Percentiles rank a stretch among this genome's conserved stretches.
phyloP scores from a whole-genome alignment of 164 flowering plant species.

The Sedum album region DNA sequence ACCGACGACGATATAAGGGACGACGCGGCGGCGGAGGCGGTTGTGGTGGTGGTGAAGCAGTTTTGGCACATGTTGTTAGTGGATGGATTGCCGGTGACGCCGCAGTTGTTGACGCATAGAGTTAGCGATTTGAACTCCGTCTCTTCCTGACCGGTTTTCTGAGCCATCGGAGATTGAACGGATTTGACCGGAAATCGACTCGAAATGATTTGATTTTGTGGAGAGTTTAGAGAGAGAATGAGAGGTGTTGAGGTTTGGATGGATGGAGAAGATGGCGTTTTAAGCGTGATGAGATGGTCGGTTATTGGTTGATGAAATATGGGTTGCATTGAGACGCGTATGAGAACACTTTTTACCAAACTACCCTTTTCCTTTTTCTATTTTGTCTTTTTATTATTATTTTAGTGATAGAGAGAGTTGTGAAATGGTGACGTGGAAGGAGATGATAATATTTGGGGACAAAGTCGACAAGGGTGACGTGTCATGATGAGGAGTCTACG shows the following conservation, averaged over 20 bases:
- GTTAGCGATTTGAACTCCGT: conserved; percentile 54
- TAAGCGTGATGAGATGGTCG: neutral
- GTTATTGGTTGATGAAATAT: neutral
- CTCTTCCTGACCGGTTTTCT: conserved; percentile 59
- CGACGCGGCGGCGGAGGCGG: neutral
- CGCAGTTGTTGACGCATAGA: conserved; percentile 39
- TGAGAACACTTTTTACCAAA: neutral
- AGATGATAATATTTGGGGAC: neutral
- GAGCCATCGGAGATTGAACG: conserved; percentile 33
- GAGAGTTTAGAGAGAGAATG: neutral
- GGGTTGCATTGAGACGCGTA: neutral
- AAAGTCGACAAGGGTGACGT: neutral
- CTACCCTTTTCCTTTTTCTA: neutral
- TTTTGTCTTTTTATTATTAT: neutral
- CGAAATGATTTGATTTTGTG: neutral
- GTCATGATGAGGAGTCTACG: neutral
- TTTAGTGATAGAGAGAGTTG: neutral
- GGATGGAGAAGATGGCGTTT: neutral
- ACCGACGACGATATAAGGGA: neutral
- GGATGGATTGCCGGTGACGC: conserved; percentile 38
- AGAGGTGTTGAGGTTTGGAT: neutral
- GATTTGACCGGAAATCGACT: neutral
- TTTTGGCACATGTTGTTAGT: conserved; percentile 51
- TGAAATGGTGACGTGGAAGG: neutral
- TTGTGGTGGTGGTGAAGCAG: conserved; percentile 29